Percentiles rank a stretch among this genome's conserved stretches.
phyloP scores from a whole-genome alignment of 768 basidiomycete species.

The Boletus barrowsii region DNA sequence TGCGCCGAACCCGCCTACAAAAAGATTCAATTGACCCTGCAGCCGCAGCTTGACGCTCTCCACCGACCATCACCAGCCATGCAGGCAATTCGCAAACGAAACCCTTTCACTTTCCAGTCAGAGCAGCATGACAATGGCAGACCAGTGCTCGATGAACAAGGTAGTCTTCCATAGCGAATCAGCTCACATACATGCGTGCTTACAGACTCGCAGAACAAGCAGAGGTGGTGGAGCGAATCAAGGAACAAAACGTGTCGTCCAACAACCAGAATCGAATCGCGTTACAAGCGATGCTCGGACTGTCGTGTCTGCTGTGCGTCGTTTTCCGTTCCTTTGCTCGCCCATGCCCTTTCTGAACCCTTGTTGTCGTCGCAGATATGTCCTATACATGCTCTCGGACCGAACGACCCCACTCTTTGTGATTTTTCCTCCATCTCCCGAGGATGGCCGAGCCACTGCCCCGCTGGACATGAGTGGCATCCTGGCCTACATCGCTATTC shows the following conservation, averaged over 20 bases:
- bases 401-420: conserved; percentile 47
- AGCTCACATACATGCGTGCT: not conserved
- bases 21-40: not conserved
- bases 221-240: conserved; percentile 49
- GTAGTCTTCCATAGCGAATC: conserved; percentile 24
- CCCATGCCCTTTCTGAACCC: conserved; percentile 8
- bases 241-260: conserved; percentile 40
- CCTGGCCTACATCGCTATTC: conserved; percentile 47
- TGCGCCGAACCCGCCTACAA: conserved; percentile 4
- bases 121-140: conserved; percentile 31
- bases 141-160: conserved; percentile 52
- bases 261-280: conserved; percentile 41
- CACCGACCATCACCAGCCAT: conserved; percentile 12
- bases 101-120: conserved; percentile 40
- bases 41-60: not conserved
- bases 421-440: conserved; percentile 36
- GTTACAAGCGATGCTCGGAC: conserved; percentile 40
- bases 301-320: conserved; percentile 48
- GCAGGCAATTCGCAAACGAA: conserved; percentile 41
- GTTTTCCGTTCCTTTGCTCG: not conserved
- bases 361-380: conserved; percentile 36
- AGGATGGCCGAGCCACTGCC: conserved; percentile 7
- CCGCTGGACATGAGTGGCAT: conserved; percentile 45
- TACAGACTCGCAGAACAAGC: conserved; percentile 51
- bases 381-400: conserved; percentile 43